Base-by-base conservation (phyloP, 345 rosid species). In the Aegle marmelos region DNA sequence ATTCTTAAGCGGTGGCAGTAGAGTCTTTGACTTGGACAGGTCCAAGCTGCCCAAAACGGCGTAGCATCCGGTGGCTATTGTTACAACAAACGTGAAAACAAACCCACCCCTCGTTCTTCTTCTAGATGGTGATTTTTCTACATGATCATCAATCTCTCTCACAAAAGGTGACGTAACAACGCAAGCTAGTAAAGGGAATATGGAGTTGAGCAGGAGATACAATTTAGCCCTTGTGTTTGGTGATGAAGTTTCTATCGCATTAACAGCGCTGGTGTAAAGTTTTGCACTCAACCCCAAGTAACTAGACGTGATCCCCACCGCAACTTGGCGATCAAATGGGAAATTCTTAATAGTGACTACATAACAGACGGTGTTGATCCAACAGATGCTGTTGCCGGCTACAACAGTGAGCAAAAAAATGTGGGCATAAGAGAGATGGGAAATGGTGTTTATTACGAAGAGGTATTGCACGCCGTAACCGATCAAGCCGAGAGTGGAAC, bases 311-410 rank as follows among this genome's bases (percentile, higher is more conserved):
- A 96, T 75, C n/a, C 99, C 99, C 0, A 89, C 91, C 0, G 93
- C 93, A 0, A 90, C 87, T 61, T 92, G 97, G 21, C 89, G 88
- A 34, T 89, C 82, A 28, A 63, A 27, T 0, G 94, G 89, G 71
- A 93, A 92, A 62, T 86, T 90, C 2, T 78, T 76, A 31, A 92
- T 95, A 0, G 83, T 80, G 0, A 88, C 91, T 2, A 89, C 74
- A 68, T 90, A 93, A 53, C 91, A 89, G 22, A 91, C 99, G 0
- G 99, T 93, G 85, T 95, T 95, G 83, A 95, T 87, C 98, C 98
- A 95, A 53, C 98, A 95, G n/a, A 95, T 92, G 79, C 99, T 92
- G 79, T 94, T 94, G 65, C 98, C 99, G 5, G 97, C 97, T 21
- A 96, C 10, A 25, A 91, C 85, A 21, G 94, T 87, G 50, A 96